Base-by-base conservation (phyloP, 2,329 filamentous ascomycete species). In the Beauveria varroae region DNA sequence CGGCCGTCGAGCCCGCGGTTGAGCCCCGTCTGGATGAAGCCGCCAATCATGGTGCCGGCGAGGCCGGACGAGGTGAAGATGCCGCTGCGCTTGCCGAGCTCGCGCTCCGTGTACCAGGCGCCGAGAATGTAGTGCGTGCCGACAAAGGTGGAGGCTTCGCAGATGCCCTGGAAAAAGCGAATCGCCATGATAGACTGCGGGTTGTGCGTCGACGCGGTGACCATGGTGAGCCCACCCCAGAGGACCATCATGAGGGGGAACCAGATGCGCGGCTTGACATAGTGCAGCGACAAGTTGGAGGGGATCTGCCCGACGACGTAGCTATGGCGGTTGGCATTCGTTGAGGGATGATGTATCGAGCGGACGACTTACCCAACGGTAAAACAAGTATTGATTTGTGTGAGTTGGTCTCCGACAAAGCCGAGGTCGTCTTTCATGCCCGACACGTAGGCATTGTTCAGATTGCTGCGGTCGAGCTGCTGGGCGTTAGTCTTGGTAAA, bases 221-320 rank as follows among this genome's bases (percentile, higher is more conserved):
- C 75, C 82, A 88, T 86, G 2, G 86, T 89, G 28, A 89, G 71
- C 0, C 77, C 75, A 2, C 81, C 85, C 87, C 86, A 89, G 61
- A 83, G 67, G 22, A 86, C 61, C 80, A 87, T 86, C 79, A 86
- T 86, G 30, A 75, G 67, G 0, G 85, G 86, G 67, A 86, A 86
- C 75, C 83, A 88, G 63, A 83, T 76, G n/a, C 85, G 78, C 2
- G 86, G 86, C 55, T 79, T 79, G 63, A 89, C 68, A 65, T 86
- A 85, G 69, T 87, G 82, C 3, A 89, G 76, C 3, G 83, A 83
- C 9, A 87, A 69, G 66, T 86, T 86, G 57, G 79, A 82, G 0
- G 84, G 84, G 18, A 87, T 74, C 68, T 88, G 84, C 1, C 85
- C 85, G 4, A 87, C 67, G 28, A 79, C 72, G 55, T 79, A 78